Evolutionary conservation across 148 eudicot genomes (phyloP), one percentile per base, ranked within the genome.

Genomic region (Rhododendron henanense): DNA sequence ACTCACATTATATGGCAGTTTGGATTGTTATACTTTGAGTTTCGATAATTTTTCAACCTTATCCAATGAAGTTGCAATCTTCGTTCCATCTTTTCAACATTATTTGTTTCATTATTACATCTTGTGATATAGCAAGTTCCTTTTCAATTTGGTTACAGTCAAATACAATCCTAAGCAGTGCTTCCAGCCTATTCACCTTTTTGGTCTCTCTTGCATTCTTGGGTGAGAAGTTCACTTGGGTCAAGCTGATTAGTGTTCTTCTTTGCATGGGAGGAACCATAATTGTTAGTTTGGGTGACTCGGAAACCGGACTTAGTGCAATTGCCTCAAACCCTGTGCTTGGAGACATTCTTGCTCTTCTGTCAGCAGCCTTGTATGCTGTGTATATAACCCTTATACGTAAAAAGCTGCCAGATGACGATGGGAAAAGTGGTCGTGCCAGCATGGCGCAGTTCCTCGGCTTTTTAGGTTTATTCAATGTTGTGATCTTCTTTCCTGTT

Each of bases 401-500:
- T 84, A 92, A 90, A 83, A 90, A 91, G 83, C 85, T 97, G 83
- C 98, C 98, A 3, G 93, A 91, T 86, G 95, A 93, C 63, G 96
- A 94, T 86, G 90, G 53, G 48, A 87, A 88, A 88, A 90, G 89
- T 85, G 99, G 96, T 83, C 91, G 85, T 69, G 96, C 88, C 85
- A 95, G 99, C 84, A 97, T 94, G 98, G 96, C 98, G 14, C 99
- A 97, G 90, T 94, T 97, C 86, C 97, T 97, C 63, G 99, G 99
- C 59, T 97, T 86, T 87, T 87, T 97, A 44, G 98, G 99, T 39
- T 87, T 95, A 67, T 97, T 94, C 90, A 97, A 97, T 92, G 78
- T 93, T 84, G 33, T 97, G 87, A 90, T 97, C 81, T 97, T 97
- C 90, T 86, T 96, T 51, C 99, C 99, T 77, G 91, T 97, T 83